Base-by-base conservation (phyloP, 2,329 filamentous ascomycete genomes). In the Aspergillus transmontanensis region DNA sequence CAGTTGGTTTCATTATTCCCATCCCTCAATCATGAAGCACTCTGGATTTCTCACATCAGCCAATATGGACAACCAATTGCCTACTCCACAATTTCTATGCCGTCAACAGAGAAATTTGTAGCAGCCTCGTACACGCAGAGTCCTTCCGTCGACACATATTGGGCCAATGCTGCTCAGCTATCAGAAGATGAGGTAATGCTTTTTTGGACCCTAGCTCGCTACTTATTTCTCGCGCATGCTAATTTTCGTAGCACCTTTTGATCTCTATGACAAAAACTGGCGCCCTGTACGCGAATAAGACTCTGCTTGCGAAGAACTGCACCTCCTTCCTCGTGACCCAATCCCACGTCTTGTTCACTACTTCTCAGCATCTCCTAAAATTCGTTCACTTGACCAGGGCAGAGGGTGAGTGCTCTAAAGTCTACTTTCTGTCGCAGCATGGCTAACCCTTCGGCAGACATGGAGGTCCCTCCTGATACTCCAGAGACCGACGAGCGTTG, bases 401-500 rank as follows among this genome's bases (percentile, higher is more conserved):
- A 19, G 83, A 92, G 68, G 87, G 90, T 92, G 21, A 59, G 63
- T 19, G 82, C 67, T 81, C 58, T 46, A 16, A 30, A 28, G 19
- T 30, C 54, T 19, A 7, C 3, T 23, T 21, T 4, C 19, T 19
- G 19, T 5, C 12, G 6, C 58, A 41, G 57, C n/a, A 41, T 68
- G 34, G 46, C 59, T 56, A 59, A 75, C 76, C 19, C 78, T 66
- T 36, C 14, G 48, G 19, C 62, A 93, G 92, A 90, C 32, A 87
- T 97, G 63, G 89, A 95, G 68, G 84, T 97, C 0, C 94, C 95
- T 0, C 85, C 83, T 12, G 94, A 99, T 76, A 93, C 97, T 53
- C 94, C 94, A 0, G 94, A 97, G 75, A 90, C 86, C 34, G 95
- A 98, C 69, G 95, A 99, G 77, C 85, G 95, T 72, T 98, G 94